Percentiles rank a stretch among this genome's conserved stretches.
phyloP scores from a whole-genome alignment of 441 rosid species.

The Flueggea neowawraea region DNA sequence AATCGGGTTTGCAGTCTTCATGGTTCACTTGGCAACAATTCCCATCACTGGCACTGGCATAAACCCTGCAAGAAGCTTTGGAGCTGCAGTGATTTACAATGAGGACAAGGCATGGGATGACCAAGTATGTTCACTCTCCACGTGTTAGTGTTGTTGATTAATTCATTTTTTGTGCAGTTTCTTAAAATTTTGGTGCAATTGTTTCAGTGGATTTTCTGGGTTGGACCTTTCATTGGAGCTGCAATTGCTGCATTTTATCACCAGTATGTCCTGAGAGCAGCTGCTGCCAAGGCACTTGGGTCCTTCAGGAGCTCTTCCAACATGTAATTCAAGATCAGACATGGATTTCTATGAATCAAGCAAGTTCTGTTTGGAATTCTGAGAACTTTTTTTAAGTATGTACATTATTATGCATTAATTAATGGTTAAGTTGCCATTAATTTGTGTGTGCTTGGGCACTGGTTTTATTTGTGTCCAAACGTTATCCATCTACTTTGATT shows the following conservation, averaged over 20 bases:
- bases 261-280: slow-evolving; percentile 15
- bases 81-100: slow-evolving; percentile 15
- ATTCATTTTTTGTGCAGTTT: background rate
- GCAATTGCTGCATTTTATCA: slow-evolving; percentile 15
- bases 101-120: slow-evolving; percentile 17
- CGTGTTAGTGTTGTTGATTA: too few species aligned
- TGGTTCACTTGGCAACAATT: slow-evolving; percentile 16
- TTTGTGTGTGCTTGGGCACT: background rate
- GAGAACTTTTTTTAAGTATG: background rate
- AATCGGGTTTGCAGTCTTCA: slow-evolving; percentile 15
- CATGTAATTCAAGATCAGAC: background rate
- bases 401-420: background rate
- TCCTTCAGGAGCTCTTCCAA: slow-evolving; percentile 18
- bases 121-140: slow-evolving; percentile 2
- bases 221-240: slow-evolving; percentile 18
- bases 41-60: slow-evolving; percentile 16
- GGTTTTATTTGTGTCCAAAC: background rate
- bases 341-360: background rate
- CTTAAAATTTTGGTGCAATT: background rate
- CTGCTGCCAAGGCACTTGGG: slow-evolving; percentile 12
- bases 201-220: slow-evolving; percentile 19
- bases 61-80: slow-evolving; percentile 13
- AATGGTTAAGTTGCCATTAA: background rate
- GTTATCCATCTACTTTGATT: too few species aligned
- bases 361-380: background rate